Evolutionary conservation across 306 rosid species (phyloP), one percentile per base, ranked within the genome.

Genomic region (Corylus heterophylla): DNA sequence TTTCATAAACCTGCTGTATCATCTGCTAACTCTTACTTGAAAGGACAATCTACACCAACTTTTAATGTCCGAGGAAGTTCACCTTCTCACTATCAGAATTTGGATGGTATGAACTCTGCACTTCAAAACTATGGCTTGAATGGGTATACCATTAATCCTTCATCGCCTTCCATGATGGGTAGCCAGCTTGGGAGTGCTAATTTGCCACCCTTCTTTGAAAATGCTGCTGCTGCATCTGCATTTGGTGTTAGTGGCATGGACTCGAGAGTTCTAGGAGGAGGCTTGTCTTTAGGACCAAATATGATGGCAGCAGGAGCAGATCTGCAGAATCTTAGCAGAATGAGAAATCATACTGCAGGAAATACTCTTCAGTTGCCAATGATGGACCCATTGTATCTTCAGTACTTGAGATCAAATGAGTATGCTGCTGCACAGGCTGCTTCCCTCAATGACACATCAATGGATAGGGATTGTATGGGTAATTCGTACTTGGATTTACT

Each of bases 341-440:
- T 90, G 81, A 95, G 93, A 73, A 90, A 90, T 85, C 97, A 87
- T 71, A 72, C 88, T 64, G 80, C 88, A 2, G 97, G 96, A 37
- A 77, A 75, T 69, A 83, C 90, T 82, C 93, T 89, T 83, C 99
- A 93, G 82, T 79, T 91, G 13, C 92, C 97, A 31, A 90, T 78
- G 87, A 84, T 91, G 11, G 99, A 93, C 87, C 99, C 99, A 12
- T 75, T 81, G 86, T 89, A 90, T 89, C 90, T 89, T 76, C 97
- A 90, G 73, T 95, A 92, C 89, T 52, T 92, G 87, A 91, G 97
- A 87, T 76, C 98, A 27, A 85, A 95, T 9, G 98, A 95, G 48
- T 92, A 91, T 85, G 94, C 90, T 42, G 51, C 72, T 35, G 90
- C 97, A 62, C 98, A 95, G 85, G 89, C 88, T 74, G 89, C 83